Evolutionary conservation across 768 basidiomycete genomes (phyloP).

Genomic region (Rhizopogon sp.): DNA sequence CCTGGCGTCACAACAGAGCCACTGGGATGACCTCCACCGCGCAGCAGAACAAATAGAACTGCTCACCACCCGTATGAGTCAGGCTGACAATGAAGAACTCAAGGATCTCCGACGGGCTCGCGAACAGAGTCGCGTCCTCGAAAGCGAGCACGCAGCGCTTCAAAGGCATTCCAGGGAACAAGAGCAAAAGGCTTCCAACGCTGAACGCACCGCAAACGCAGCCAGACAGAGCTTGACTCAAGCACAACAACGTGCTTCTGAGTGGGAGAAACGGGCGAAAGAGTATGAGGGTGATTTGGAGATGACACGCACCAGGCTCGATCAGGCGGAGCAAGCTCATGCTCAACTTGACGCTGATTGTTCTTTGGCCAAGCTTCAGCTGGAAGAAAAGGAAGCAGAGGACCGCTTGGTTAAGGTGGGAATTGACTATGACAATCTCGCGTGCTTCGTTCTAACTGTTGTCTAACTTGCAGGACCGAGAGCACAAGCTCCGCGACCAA

Average conservation of each 20-base stretch:
- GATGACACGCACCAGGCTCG: constrained; percentile 51
- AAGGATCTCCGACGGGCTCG: constrained; percentile 64
- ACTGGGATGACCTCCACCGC: constrained; percentile 74
- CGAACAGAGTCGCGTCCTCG: constrained; percentile 52
- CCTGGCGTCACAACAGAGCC: constrained; percentile 56
- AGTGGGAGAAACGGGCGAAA: constrained; percentile 78
- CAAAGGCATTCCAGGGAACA: constrained; percentile 74
- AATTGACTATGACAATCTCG: background rate
- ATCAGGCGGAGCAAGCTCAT: constrained; percentile 61
- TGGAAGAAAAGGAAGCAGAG: constrained; percentile 73
- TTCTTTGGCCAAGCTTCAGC: constrained; percentile 59
- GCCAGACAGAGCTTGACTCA: constrained; percentile 62
- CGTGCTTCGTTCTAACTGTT: constrained; percentile 3
- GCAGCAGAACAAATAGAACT: constrained; percentile 70
- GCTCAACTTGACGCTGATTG: constrained; percentile 68
- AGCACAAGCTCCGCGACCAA: constrained; percentile 64
- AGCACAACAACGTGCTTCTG: constrained; percentile 71
- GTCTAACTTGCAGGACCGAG: constrained; percentile 51
- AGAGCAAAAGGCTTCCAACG: constrained; percentile 55
- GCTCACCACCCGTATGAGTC: constrained; percentile 55
- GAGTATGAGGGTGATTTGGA: constrained; percentile 66
- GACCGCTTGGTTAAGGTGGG: constrained; percentile 63
- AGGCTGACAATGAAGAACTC: constrained; percentile 66
- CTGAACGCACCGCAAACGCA: constrained; percentile 52
- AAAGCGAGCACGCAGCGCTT: constrained; percentile 59